These are phyloP conservation scores for Cercophora newfieldiana DNA, from an alignment of 495 filamentous ascomycete genomes.

Conservation along the genomic window DNA sequence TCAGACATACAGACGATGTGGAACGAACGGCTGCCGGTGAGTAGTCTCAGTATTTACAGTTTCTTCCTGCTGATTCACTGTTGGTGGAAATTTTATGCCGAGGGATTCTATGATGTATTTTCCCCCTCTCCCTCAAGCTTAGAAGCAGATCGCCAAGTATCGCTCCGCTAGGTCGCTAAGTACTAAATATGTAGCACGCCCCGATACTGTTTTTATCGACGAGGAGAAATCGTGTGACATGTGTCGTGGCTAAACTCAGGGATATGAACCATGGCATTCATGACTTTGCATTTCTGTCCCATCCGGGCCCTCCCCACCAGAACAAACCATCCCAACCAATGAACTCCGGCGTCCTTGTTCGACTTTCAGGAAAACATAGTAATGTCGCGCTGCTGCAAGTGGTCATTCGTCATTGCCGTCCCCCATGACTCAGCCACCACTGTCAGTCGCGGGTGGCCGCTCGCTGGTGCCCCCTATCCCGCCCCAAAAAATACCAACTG, in stretches of 20 bases:
- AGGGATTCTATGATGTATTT: background rate
- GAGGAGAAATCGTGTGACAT: background rate
- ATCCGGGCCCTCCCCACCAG: background rate
- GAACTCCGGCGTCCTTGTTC: slow-evolving; percentile 9
- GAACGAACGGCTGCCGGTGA: no score
- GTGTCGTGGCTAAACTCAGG: background rate
- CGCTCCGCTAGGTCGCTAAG: background rate
- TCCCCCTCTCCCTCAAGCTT: background rate
- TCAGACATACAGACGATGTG: no score
- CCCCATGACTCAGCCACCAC: background rate
- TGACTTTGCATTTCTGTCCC: background rate
- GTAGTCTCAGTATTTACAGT: no score
- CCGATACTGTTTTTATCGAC: background rate
- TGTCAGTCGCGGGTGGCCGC: background rate
- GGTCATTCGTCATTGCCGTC: slow-evolving; percentile 1
- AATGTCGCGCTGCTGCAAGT: background rate
- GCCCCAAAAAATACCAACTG: background rate
- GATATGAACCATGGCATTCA: background rate
- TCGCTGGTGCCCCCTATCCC: background rate
- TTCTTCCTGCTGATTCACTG: background rate
- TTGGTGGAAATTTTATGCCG: background rate
- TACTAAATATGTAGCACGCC: background rate
- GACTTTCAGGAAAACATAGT: slow-evolving; percentile 1
- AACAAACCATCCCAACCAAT: slow-evolving; percentile 3
- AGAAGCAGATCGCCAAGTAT: background rate